A percentile compares a stretch with the other conserved stretches of the same genome.
These are phyloP conservation scores for Macrolepiota albuminosa DNA, from an alignment of 768 basidiomycete species.

Conservation along the genomic window DNA sequence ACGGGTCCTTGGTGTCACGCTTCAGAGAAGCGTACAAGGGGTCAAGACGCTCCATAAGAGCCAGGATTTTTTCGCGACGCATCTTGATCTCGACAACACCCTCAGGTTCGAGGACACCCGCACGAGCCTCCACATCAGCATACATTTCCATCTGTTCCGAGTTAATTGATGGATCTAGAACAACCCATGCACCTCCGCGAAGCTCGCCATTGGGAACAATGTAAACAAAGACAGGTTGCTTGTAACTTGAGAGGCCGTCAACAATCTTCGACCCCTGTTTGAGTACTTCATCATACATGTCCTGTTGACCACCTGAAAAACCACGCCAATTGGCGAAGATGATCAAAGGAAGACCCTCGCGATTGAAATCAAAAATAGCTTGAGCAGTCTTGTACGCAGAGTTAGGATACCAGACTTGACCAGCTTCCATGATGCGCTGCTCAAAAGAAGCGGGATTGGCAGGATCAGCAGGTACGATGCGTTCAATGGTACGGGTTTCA, in stretches of 20 bases:
- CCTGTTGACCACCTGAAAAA: slow-evolving; percentile 99
- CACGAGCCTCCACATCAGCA: slow-evolving; percentile 91
- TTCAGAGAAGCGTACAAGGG: slow-evolving; percentile 76
- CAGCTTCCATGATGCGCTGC: slow-evolving; percentile 98
- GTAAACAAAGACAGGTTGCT: slow-evolving; percentile 97
- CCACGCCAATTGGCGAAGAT: slow-evolving; percentile 99
- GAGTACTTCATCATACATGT: slow-evolving; percentile 97
- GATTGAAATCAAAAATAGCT: slow-evolving; percentile 97
- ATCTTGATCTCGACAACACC: slow-evolving; percentile 98
- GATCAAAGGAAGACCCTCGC: slow-evolving; percentile 93
- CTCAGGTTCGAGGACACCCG: slow-evolving; percentile 95
- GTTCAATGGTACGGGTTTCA: slow-evolving; percentile 95
- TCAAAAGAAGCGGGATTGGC: slow-evolving; percentile 96
- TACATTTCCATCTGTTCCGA: slow-evolving; percentile 99
- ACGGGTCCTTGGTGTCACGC: slow-evolving; percentile 68
- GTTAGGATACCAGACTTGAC: slow-evolving; percentile 99
- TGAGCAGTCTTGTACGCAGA: slow-evolving; percentile 99
- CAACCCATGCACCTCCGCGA: slow-evolving; percentile 99
- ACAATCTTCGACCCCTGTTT: slow-evolving; percentile 99
- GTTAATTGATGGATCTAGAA: slow-evolving; percentile 97
- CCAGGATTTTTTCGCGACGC: slow-evolving; percentile 88
- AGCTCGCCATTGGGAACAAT: slow-evolving; percentile 98
- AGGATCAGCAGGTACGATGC: slow-evolving; percentile 94
- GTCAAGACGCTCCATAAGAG: slow-evolving; percentile 93
- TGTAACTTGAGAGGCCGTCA: slow-evolving; percentile 95